Conservation (phyloP, 2,329 filamentous ascomycete species). For the Pestalotiopsis sp. region DNA sequence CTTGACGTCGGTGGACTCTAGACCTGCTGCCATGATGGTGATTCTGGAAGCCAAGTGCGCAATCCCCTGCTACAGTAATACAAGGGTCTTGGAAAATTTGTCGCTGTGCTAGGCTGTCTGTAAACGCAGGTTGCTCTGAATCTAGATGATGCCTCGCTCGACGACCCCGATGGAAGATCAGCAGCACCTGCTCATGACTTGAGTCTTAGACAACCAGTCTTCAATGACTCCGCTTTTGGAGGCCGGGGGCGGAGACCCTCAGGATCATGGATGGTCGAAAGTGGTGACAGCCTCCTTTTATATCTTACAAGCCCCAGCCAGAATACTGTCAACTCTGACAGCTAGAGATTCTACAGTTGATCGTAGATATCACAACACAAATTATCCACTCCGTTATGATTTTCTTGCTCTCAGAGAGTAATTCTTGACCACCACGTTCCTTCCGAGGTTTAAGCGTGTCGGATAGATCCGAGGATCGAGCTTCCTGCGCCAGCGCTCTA, state of each 20-base stretch:
- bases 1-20: conserved; percentile 43
- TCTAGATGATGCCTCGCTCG: neutral
- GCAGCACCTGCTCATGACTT: neutral
- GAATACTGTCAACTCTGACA: no score
- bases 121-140: no score
- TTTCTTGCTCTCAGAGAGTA: no score
- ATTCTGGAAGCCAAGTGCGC: neutral
- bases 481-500: neutral
- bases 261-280: neutral
- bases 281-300: no score
- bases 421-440: neutral
- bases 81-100: no score
- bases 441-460: neutral
- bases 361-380: no score
- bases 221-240: neutral
- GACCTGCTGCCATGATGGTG: conserved; percentile 34
- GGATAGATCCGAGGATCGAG: neutral
- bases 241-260: neutral
- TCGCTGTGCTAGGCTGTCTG: no score
- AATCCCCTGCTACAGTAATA: no score
- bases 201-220: neutral
- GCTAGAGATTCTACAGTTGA: no score
- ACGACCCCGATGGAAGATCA: neutral
- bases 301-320: no score
- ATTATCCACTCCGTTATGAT: no score